These are phyloP conservation scores for Puya raimondii DNA, from an alignment of 176 grass and related monocot genomes.

Conservation along the genomic window DNA sequence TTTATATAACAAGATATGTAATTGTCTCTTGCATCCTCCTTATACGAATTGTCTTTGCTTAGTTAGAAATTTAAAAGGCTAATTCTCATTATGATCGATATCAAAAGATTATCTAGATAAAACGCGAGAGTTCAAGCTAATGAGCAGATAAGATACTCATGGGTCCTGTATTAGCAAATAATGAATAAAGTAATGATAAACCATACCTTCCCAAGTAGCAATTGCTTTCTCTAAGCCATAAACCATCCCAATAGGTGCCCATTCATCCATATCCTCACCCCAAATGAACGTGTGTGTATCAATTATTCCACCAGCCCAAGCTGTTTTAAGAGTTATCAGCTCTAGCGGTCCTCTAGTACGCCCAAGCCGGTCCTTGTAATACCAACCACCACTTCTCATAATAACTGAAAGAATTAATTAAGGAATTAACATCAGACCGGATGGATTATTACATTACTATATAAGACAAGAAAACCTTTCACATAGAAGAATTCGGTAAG, in stretches of 20 bases:
- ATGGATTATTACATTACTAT: too few species aligned
- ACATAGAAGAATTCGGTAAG: too few species aligned
- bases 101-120: background rate
- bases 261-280: constrained; percentile 34
- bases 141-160: background rate
- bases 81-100: background rate
- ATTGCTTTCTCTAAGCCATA: constrained; percentile 37
- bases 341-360: constrained; percentile 29
- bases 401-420: constrained; percentile 19
- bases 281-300: constrained; percentile 34
- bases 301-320: constrained; percentile 32
- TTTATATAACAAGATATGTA: too few species aligned
- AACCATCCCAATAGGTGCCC: constrained; percentile 31
- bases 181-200: background rate
- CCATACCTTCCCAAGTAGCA: constrained; percentile 35
- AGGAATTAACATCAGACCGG: background rate
- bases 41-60: too few species aligned
- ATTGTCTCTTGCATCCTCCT: too few species aligned
- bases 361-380: constrained; percentile 32
- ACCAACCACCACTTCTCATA: constrained; percentile 37
- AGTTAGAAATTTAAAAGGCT: too few species aligned
- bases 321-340: constrained; percentile 36
- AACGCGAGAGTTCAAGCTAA: background rate
- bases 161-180: background rate
- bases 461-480: too few species aligned